These are phyloP conservation scores for Aspergillus proliferans DNA, from an alignment of 2,329 filamentous ascomycete species.

Conservation along the genomic window DNA sequence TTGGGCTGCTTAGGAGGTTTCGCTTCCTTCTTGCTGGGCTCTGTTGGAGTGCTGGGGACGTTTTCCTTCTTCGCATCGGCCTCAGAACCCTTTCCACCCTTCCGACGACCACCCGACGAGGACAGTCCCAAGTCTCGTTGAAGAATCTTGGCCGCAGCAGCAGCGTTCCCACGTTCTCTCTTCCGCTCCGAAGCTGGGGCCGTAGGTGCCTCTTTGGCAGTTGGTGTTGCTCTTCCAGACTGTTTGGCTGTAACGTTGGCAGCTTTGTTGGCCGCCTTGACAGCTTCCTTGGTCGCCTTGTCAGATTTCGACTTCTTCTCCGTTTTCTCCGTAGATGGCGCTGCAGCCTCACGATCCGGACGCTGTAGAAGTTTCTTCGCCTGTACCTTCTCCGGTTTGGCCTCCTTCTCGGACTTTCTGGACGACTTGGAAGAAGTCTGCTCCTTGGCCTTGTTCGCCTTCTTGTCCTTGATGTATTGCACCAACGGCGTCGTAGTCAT, in stretches of 20 bases:
- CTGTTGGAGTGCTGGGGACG: conserved; percentile 5
- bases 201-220: conserved; percentile 20
- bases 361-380: conserved; percentile 38
- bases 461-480: conserved; percentile 86
- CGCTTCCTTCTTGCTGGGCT: conserved; percentile 12
- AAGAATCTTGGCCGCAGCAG: conserved; percentile 53
- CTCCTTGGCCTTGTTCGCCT: conserved; percentile 70
- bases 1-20: conserved; percentile 10
- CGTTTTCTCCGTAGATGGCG: conserved; percentile 27
- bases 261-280: conserved; percentile 49
- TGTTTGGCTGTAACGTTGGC: conserved; percentile 25
- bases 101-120: conserved; percentile 38
- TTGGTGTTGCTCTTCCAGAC: conserved; percentile 27
- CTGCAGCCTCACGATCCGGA: conserved; percentile 26
- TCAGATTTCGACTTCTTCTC: conserved; percentile 43
- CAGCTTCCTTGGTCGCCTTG: conserved; percentile 57
- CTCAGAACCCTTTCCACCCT: conserved; percentile 27
- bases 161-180: conserved; percentile 48
- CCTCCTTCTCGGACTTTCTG: conserved; percentile 34
- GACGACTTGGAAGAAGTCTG: conserved; percentile 39
- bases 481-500: conserved; percentile 81
- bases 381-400: conserved; percentile 36
- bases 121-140: conserved; percentile 57
- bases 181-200: conserved; percentile 43
- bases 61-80: conserved; percentile 20